phyloP scores from a whole-genome alignment of 2,329 filamentous ascomycete species.

The Aspergillus sp. region DNA sequence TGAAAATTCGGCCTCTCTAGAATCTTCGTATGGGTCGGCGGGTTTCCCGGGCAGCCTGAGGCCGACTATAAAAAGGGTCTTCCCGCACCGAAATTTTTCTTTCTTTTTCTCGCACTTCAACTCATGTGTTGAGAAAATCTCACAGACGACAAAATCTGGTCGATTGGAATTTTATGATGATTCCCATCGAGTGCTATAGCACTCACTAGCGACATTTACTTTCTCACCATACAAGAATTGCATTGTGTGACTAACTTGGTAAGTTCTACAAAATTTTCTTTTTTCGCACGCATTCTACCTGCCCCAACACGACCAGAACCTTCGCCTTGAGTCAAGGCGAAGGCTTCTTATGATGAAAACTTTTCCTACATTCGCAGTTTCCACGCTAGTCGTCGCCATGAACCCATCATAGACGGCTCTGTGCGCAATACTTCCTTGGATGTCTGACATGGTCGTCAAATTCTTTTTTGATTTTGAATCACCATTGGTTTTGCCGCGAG shows the following conservation, averaged over 20 bases:
- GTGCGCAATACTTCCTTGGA: conserved; percentile 44
- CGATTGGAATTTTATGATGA: conserved; percentile 13
- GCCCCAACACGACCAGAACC: conserved; percentile 23
- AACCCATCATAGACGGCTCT: conserved; percentile 39
- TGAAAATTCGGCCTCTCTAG: conserved; percentile 26
- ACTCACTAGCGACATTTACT: neutral
- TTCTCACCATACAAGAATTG: too few relatives aligned
- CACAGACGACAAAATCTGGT: neutral
- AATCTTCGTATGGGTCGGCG: conserved; percentile 30
- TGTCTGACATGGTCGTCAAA: conserved; percentile 32
- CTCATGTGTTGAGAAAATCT: neutral
- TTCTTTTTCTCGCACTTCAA: conserved; percentile 20
- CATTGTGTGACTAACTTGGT: neutral
- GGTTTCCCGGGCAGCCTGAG: conserved; percentile 38
- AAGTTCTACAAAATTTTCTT: conserved; percentile 3
- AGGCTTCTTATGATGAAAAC: conserved; percentile 44
- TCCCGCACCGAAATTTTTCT: conserved; percentile 32
- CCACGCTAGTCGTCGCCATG: conserved; percentile 42
- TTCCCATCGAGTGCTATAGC: neutral
- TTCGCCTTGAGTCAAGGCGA: neutral
- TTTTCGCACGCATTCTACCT: neutral
- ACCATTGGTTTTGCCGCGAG: conserved; percentile 19
- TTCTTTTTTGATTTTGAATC: neutral
- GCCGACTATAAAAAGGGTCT: conserved; percentile 34
- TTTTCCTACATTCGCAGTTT: conserved; percentile 48